A percentile compares a stretch with the other conserved stretches of the same genome.
These are phyloP conservation scores for Sugiyamaella japonica DNA, from an alignment of 1,139 yeast genomes.

Conservation along the genomic window DNA sequence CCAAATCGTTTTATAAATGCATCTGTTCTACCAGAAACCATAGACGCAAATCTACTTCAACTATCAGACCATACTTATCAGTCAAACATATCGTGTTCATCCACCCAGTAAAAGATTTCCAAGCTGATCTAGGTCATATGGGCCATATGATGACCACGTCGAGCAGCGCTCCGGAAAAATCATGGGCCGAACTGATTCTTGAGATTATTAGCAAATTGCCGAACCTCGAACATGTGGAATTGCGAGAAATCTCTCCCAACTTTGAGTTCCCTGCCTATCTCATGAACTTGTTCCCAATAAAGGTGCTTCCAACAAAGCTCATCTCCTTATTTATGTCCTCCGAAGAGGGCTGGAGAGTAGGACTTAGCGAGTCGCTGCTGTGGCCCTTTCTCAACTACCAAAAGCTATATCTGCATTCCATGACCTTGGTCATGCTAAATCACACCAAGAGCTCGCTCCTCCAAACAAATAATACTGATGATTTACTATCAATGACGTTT, in stretches of 20 bases:
- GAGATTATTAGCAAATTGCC: slow-evolving; percentile 23
- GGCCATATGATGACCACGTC: slow-evolving; percentile 16
- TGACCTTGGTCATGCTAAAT: slow-evolving; percentile 5
- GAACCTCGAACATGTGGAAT: slow-evolving; percentile 21
- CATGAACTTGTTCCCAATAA: slow-evolving; percentile 8
- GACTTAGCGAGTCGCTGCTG: slow-evolving; percentile 11
- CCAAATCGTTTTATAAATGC: slow-evolving; percentile 23
- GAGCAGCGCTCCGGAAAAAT: slow-evolving; percentile 15
- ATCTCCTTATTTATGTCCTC: slow-evolving; percentile 16
- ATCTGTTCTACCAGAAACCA: slow-evolving; percentile 16
- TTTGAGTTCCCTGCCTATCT: slow-evolving; percentile 19
- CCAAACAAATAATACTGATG: not conserved
- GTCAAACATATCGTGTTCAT: slow-evolving; percentile 10
- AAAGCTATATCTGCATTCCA: slow-evolving; percentile 12
- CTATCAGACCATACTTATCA: not conserved
- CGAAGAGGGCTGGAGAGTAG: slow-evolving; percentile 19
- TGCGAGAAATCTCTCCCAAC: slow-evolving; percentile 25
- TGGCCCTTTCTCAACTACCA: slow-evolving; percentile 18
- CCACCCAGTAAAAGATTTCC: slow-evolving; percentile 14
- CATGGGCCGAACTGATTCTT: slow-evolving; percentile 26
- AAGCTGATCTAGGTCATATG: slow-evolving; percentile 13
- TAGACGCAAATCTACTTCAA: not conserved
- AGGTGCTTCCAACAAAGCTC: slow-evolving; percentile 9
- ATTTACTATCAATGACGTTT: not conserved
- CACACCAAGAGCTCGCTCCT: not conserved